Evolutionary conservation across 495 filamentous ascomycete genomes (phyloP).

Genomic region (Amphirosellinia nigrospora): DNA sequence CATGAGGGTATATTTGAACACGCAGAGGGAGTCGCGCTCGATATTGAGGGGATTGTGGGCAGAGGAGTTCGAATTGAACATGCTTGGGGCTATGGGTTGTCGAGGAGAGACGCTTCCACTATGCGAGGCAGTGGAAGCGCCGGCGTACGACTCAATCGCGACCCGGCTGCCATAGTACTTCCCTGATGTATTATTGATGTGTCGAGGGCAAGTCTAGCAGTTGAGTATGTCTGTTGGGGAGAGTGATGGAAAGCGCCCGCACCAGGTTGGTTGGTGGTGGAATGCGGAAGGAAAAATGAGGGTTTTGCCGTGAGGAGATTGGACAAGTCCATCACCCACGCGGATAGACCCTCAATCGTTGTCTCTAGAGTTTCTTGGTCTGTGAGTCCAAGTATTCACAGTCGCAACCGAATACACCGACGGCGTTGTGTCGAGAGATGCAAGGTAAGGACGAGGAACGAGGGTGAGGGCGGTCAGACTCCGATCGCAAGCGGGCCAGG

Average conservation of each 20-base stretch:
- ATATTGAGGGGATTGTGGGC: slow-evolving; percentile 72
- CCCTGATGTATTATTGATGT: slow-evolving; percentile 36
- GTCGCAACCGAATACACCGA: slow-evolving; percentile 21
- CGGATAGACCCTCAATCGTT: slow-evolving; percentile 17
- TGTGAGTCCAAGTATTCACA: slow-evolving; percentile 12
- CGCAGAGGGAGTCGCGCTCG: slow-evolving; percentile 85
- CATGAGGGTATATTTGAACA: slow-evolving; percentile 89
- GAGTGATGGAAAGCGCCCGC: slow-evolving; percentile 41
- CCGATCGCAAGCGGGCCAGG: slow-evolving; percentile 36
- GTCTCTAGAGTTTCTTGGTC: slow-evolving; percentile 24
- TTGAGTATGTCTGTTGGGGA: slow-evolving; percentile 24
- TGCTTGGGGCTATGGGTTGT: slow-evolving; percentile 66
- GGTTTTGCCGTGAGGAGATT: slow-evolving; percentile 33
- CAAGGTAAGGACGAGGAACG: slow-evolving; percentile 11
- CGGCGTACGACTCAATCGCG: slow-evolving; percentile 41
- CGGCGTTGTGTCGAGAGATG: slow-evolving; percentile 26
- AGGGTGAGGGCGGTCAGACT: slow-evolving; percentile 33
- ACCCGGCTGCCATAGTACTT: slow-evolving; percentile 57
- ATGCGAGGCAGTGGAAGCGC: slow-evolving; percentile 40
- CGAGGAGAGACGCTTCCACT: slow-evolving; percentile 54
- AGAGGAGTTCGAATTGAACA: slow-evolving; percentile 84
- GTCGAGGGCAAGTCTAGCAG: slow-evolving; percentile 28
- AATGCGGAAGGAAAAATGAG: slow-evolving; percentile 25
- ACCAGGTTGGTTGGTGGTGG: slow-evolving; percentile 28
- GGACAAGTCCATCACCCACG: slow-evolving; percentile 31